A percentile compares a stretch with the other conserved stretches of the same genome.
Evolutionary conservation across 768 basidiomycete species (phyloP).

Genomic region (Lactarius sp.): DNA sequence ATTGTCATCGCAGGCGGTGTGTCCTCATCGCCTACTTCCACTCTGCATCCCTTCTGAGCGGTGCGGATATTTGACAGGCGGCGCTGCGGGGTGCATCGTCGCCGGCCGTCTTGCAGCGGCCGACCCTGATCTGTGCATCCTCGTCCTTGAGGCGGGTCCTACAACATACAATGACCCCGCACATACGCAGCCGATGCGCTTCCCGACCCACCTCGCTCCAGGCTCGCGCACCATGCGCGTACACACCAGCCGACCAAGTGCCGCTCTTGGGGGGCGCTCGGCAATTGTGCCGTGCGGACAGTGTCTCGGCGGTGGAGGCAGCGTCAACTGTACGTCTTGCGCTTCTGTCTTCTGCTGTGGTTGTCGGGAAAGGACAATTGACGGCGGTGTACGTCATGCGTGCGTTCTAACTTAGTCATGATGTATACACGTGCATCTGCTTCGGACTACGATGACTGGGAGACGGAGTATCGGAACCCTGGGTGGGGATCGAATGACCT

Average conservation of each 20-base stretch:
- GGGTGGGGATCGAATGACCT: constrained; percentile 59
- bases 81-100: constrained; percentile 51
- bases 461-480: constrained; percentile 42
- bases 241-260: constrained; percentile 38
- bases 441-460: constrained; percentile 67
- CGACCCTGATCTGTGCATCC: constrained; percentile 50
- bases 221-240: constrained; percentile 41
- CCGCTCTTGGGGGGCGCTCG: constrained; percentile 43
- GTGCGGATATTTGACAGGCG: constrained; percentile 31
- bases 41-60: not conserved
- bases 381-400: not conserved
- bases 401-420: constrained; percentile 8
- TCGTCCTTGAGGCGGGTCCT: constrained; percentile 56
- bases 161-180: constrained; percentile 42
- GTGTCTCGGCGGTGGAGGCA: constrained; percentile 58
- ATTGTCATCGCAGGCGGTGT: constrained; percentile 57
- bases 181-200: constrained; percentile 54
- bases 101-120: constrained; percentile 52
- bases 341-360: not conserved
- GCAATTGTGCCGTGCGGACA: constrained; percentile 43
- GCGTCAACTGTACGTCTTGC: constrained; percentile 43
- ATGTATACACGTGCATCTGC: constrained; percentile 56
- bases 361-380: not conserved
- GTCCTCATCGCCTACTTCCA: not conserved
- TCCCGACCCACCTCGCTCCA: constrained; percentile 39